phyloP scores from a whole-genome alignment of 352 stramenopile species.

The Pythium scleroteichum region DNA sequence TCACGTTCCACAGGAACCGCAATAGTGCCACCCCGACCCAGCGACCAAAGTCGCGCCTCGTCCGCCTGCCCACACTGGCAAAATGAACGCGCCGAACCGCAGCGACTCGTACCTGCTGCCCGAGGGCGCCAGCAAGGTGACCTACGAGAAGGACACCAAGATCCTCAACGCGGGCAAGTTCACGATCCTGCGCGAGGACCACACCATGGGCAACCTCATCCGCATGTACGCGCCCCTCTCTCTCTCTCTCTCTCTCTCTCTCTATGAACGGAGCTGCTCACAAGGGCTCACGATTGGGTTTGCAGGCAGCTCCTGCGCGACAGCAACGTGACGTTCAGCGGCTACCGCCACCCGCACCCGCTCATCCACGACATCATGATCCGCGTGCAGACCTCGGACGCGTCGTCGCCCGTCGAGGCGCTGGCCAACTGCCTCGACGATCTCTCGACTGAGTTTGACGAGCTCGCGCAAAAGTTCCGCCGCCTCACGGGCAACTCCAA shows the following conservation, averaged over 20 bases:
- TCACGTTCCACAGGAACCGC: too few relatives aligned
- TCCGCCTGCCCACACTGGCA: too few relatives aligned
- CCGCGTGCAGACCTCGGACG: constrained; percentile 92
- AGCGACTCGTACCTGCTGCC: constrained; percentile 87
- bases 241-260: constrained; percentile 6
- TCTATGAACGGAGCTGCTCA: too few relatives aligned
- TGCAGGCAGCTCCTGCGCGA: constrained; percentile 86
- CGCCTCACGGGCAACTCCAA: constrained; percentile 82
- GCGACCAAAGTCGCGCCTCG: too few relatives aligned
- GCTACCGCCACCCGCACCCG: constrained; percentile 97
- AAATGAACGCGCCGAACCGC: constrained; percentile 83
- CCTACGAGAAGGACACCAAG: constrained; percentile 96
- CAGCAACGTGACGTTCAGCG: constrained; percentile 90
- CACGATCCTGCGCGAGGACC: constrained; percentile 98
- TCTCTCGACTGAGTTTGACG: constrained; percentile 86
- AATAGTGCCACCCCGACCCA: too few relatives aligned
- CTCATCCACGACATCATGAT: constrained; percentile 95
- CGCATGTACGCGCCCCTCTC: constrained; percentile 83
- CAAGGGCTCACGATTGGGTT: too few relatives aligned
- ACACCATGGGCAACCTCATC: constrained; percentile 98
- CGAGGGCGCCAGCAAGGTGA: constrained; percentile 89
- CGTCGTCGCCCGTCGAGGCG: constrained; percentile 79
- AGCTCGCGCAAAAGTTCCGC: constrained; percentile 84
- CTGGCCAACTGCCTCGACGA: constrained; percentile 84
- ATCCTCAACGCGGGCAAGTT: constrained; percentile 98